A percentile compares a stretch with the other conserved stretches of the same genome.
Conservation (phyloP, 192 early-diverging fungal species). For the Rhizoclosmatium globosum region DNA sequence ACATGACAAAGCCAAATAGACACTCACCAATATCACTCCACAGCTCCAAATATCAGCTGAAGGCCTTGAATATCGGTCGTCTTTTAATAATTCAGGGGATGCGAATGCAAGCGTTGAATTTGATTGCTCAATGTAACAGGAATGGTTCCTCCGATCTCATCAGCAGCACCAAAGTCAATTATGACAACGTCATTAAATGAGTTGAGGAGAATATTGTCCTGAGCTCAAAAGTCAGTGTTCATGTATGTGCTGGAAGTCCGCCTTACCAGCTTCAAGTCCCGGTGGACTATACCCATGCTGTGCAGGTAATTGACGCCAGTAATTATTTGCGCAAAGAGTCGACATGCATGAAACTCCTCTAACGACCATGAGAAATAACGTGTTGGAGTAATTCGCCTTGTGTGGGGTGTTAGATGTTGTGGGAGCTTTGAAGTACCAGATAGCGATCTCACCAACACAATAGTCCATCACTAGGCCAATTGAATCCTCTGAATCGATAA, state of each 20-base stretch:
- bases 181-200: conserved; percentile 83
- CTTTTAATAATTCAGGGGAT: not conserved
- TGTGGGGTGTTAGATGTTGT: conserved; percentile 10
- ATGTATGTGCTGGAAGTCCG: not conserved
- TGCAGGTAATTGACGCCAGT: conserved; percentile 93
- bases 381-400: conserved; percentile 96
- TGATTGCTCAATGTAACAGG: not conserved
- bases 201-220: conserved; percentile 86
- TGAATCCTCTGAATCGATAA: conserved; percentile 87
- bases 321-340: conserved; percentile 93
- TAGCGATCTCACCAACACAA: not conserved
- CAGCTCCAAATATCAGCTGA: conserved; percentile 48
- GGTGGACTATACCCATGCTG: conserved; percentile 89
- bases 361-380: conserved; percentile 92
- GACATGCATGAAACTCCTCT: conserved; percentile 87
- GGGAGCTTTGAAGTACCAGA: not conserved
- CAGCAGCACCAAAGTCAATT: conserved; percentile 92
- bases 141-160: conserved; percentile 37
- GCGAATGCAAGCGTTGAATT: not conserved
- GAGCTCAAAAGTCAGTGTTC: not conserved
- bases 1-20: too few relatives aligned
- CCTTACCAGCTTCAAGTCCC: conserved; percentile 91
- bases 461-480: conserved; percentile 95
- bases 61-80: conserved; percentile 13
- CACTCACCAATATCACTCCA: conserved; percentile 32